Conservation (phyloP, 441 rosid species). For the Daphne laureola region DNA sequence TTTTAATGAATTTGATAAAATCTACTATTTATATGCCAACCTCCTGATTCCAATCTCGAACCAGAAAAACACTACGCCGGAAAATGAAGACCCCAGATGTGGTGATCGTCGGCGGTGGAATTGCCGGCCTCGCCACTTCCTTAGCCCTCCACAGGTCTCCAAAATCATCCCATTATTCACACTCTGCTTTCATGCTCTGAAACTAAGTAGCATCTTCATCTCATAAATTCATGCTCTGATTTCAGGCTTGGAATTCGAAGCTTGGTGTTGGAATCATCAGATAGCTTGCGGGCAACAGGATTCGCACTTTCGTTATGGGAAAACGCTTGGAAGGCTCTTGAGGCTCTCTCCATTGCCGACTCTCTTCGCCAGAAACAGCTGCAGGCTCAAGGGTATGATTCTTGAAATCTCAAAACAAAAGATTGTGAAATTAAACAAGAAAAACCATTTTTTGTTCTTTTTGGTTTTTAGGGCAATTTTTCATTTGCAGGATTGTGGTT, state of each 20-base stretch:
- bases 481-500: conserved; percentile 27
- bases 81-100: conserved; percentile 17
- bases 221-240: too few relatives aligned
- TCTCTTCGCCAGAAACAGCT: conserved; percentile 36
- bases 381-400: conserved; percentile 33
- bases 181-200: not conserved
- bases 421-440: too few relatives aligned
- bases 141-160: conserved; percentile 53
- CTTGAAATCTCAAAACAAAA: too few relatives aligned
- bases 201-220: not conserved
- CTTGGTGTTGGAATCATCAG: conserved; percentile 57
- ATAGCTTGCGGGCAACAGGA: conserved; percentile 51
- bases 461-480: too few relatives aligned
- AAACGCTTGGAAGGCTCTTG: conserved; percentile 73
- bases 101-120: conserved; percentile 61
- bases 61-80: too few relatives aligned
- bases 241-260: conserved; percentile 53
- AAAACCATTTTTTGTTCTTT: too few relatives aligned
- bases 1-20: too few relatives aligned
- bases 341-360: conserved; percentile 41
- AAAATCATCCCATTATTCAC: not conserved
- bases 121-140: conserved; percentile 63
- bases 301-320: conserved; percentile 41
- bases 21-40: too few relatives aligned
- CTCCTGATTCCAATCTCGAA: too few relatives aligned